Evolutionary conservation across 208 protist species (phyloP), one percentile per base, ranked within the genome.

Genomic region (Acanthamoeba lugdunensis): DNA sequence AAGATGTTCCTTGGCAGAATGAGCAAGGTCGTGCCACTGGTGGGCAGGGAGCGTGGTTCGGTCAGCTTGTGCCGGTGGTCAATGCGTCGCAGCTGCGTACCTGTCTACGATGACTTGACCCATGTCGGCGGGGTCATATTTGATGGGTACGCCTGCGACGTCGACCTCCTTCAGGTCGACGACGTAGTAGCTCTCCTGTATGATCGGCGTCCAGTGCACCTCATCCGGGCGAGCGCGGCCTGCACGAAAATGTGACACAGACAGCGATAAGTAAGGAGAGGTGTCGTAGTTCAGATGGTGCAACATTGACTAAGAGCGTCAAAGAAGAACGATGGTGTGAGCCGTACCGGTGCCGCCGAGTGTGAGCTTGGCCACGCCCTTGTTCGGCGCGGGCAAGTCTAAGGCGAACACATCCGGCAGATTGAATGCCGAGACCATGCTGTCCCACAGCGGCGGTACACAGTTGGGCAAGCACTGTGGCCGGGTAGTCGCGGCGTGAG

Each of bases 161-260:
- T 45, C 61, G 23, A 90, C 65, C 65, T 90, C 82, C 61, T 90
- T 90, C 14, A 90, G 82, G 61, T 61, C 52, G 52, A 90, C 82
- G 21, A 90, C 82, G 61, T 90, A 90, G 82, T 90, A 90, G 82
- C 82, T 90, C 82, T 90, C 61, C 14, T 90, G 82, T 21, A 21
- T 69, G 18, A 90, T 90, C 16, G 82, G 82, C 25, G 82, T 90
- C 82, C 82, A 90, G 18, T 71, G 13, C n/a, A 90, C 54, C 14
- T 18, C 23, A 8, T 67, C 54, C 7, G 25, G 25, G 0, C 65
- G 45, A 7, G 25, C 41, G 33, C 41, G 9, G 18, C 71, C 71
- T 81, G 21, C 56, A 81, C 13, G 71, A 52, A 33, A 52, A 52
- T 16, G 48, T 52, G 48, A n/a, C 48, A 52, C 48, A 52, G 13